Evolutionary conservation across 2,329 filamentous ascomycete genomes (phyloP).

Genomic region (Neonectria ditissima): DNA sequence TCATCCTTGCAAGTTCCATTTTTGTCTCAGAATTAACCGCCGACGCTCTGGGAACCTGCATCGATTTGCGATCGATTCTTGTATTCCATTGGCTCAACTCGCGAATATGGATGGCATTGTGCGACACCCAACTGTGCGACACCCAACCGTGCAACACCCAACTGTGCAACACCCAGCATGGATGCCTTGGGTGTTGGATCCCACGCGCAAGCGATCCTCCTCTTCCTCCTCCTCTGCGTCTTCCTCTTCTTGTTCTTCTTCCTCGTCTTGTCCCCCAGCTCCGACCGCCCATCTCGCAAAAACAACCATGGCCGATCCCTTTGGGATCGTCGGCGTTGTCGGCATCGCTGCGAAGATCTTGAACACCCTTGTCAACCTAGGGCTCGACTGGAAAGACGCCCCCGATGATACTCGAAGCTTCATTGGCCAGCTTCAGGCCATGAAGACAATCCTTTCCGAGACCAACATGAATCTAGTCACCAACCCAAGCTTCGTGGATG

Average conservation of each 20-base stretch:
- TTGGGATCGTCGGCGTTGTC: slow-evolving; percentile 13
- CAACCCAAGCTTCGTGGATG: slow-evolving; percentile 3
- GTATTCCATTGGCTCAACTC: neutral
- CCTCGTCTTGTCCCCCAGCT: neutral
- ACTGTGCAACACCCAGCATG: neutral
- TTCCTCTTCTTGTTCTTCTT: neutral
- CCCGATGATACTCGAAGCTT: slow-evolving; percentile 10
- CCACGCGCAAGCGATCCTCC: neutral
- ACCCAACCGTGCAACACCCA: too few relatives aligned
- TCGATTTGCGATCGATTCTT: neutral
- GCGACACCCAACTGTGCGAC: neutral
- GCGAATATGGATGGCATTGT: too few relatives aligned
- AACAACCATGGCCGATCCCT: slow-evolving; percentile 12
- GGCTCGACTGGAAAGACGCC: slow-evolving; percentile 8
- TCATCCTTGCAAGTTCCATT: neutral
- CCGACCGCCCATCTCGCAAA: neutral
- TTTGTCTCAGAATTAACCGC: neutral
- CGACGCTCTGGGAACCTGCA: neutral
- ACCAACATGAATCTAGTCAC: slow-evolving; percentile 14
- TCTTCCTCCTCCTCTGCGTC: neutral
- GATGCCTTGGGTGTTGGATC: neutral
- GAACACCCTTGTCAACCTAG: neutral
- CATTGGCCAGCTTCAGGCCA: slow-evolving; percentile 14
- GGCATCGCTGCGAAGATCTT: slow-evolving; percentile 4
- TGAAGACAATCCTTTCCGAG: slow-evolving; percentile 20